Evolutionary conservation across 805 yeast genomes (phyloP).

Genomic region (Myxozyma nipponensis): DNA sequence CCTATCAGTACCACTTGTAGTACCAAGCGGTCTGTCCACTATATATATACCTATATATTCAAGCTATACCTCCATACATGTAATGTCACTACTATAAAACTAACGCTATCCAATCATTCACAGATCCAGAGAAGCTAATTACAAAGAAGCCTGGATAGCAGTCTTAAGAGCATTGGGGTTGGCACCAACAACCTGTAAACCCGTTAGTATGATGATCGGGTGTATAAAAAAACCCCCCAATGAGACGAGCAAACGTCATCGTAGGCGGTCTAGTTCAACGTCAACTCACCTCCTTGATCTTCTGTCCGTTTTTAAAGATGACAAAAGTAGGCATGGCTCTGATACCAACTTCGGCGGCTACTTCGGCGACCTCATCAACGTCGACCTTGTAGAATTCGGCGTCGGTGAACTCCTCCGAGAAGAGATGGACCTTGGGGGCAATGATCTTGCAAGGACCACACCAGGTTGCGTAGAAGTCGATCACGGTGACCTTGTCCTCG

Average conservation of each 20-base stretch:
- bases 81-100: too few relatives aligned
- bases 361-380: slow-evolving; percentile 75
- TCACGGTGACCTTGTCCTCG: slow-evolving; percentile 72
- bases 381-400: slow-evolving; percentile 81
- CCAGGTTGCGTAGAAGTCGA: slow-evolving; percentile 97
- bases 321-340: slow-evolving; percentile 66
- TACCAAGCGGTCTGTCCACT: too few relatives aligned
- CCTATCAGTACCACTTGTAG: too few relatives aligned
- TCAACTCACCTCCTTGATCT: slow-evolving; percentile 59
- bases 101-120: too few relatives aligned
- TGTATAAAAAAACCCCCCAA: not conserved
- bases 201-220: not conserved
- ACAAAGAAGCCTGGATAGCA: slow-evolving; percentile 20
- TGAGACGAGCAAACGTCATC: slow-evolving; percentile 19
- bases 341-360: slow-evolving; percentile 66
- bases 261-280: too few relatives aligned
- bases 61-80: too few relatives aligned
- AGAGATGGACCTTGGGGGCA: slow-evolving; percentile 87
- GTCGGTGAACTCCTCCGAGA: slow-evolving; percentile 51
- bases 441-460: slow-evolving; percentile 99
- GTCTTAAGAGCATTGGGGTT: slow-evolving; percentile 30
- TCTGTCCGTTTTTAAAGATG: slow-evolving; percentile 78
- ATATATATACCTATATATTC: too few relatives aligned
- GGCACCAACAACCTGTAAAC: slow-evolving; percentile 27
- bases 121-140: too few relatives aligned